Percentiles rank a stretch among this genome's conserved stretches.
Evolutionary conservation across 2,329 filamentous ascomycete genomes (phyloP).

Genomic region (Botrytis byssoidea): DNA sequence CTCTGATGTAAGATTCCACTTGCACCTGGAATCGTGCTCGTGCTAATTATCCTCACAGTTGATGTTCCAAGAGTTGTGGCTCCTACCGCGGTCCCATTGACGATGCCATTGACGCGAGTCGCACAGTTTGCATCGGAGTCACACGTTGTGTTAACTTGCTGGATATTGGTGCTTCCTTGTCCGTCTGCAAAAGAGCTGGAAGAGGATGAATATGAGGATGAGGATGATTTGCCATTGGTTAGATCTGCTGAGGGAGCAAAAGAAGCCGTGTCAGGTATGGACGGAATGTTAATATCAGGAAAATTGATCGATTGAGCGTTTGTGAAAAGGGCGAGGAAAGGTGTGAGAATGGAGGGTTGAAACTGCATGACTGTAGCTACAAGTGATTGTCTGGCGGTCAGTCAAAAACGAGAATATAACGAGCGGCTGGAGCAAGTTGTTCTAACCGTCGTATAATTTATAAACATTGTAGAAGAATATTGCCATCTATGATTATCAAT

Average conservation of each 20-base stretch:
- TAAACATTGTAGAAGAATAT: background rate
- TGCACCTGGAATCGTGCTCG: background rate
- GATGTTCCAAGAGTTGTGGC: background rate
- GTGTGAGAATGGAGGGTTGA: background rate
- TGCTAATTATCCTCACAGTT: background rate
- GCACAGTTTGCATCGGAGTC: slow-evolving; percentile 3
- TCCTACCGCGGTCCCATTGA: background rate
- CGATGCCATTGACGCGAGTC: background rate
- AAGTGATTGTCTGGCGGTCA: background rate
- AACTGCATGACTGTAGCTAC: background rate
- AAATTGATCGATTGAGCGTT: background rate
- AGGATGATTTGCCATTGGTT: background rate
- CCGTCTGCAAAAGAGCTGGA: slow-evolving; percentile 11
- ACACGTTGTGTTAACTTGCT: background rate
- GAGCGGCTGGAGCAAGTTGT: background rate
- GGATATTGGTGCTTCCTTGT: background rate
- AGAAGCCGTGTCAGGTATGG: background rate
- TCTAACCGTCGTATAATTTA: background rate
- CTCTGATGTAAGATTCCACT: background rate
- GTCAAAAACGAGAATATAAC: background rate
- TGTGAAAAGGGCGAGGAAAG: background rate
- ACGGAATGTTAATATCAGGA: background rate
- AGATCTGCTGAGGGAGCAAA: background rate
- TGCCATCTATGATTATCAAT: background rate
- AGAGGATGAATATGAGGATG: slow-evolving; percentile 3